These are phyloP conservation scores for Drosera spatulata DNA, from an alignment of 179 eudicot genomes.

Conservation along the genomic window DNA sequence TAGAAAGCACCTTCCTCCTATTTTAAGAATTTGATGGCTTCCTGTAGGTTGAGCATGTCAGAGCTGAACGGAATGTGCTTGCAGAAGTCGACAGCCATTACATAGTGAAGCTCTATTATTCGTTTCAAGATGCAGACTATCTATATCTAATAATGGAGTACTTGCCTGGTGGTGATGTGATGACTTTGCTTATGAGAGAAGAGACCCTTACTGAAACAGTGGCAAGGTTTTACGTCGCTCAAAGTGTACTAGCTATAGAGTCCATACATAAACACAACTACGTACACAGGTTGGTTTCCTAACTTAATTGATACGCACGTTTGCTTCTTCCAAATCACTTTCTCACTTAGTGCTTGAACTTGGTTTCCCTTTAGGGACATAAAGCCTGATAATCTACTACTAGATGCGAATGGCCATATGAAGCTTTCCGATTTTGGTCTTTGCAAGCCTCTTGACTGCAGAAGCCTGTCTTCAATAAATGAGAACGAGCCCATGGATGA, in stretches of 20 bases:
- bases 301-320: no score
- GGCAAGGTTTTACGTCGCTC: slow-evolving; percentile 70
- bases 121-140: slow-evolving; percentile 65
- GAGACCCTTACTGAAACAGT: slow-evolving; percentile 66
- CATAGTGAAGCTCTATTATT: slow-evolving; percentile 64
- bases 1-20: no score
- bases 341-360: neutral
- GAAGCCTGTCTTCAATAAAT: slow-evolving; percentile 29
- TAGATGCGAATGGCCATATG: slow-evolving; percentile 71
- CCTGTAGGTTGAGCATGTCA: slow-evolving; percentile 64
- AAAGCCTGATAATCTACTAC: slow-evolving; percentile 77
- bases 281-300: slow-evolving; percentile 50
- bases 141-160: slow-evolving; percentile 71
- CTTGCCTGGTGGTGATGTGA: slow-evolving; percentile 77
- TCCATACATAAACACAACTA: slow-evolving; percentile 72
- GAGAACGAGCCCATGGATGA: slow-evolving; percentile 29
- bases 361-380: slow-evolving; percentile 42
- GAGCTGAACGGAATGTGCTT: slow-evolving; percentile 71
- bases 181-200: slow-evolving; percentile 72
- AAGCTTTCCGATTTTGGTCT: slow-evolving; percentile 88
- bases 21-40: no score
- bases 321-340: neutral
- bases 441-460: slow-evolving; percentile 79
- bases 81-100: slow-evolving; percentile 65
- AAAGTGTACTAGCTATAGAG: slow-evolving; percentile 65